A percentile compares a stretch with the other conserved stretches of the same genome.
Evolutionary conservation across 331 rosid species (phyloP).

Genomic region (Pyrus hybrid): DNA sequence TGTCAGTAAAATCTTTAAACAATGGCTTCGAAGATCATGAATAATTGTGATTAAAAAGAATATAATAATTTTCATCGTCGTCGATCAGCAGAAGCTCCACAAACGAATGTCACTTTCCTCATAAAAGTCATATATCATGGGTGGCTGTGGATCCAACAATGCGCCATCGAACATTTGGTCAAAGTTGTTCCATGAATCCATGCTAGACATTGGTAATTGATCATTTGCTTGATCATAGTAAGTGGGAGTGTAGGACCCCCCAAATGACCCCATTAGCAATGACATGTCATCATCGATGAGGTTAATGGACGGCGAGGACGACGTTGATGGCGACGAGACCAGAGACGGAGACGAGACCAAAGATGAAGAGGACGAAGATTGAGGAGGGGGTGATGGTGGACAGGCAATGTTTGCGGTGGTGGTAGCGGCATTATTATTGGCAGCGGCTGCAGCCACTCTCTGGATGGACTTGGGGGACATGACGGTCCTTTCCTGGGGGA

Average conservation of each 20-base stretch:
- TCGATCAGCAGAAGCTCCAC: slow-evolving; percentile 79
- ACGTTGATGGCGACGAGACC: slow-evolving; percentile 46
- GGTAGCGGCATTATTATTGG: slow-evolving; percentile 24
- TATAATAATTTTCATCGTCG: neutral
- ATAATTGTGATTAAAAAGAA: slow-evolving; percentile 22
- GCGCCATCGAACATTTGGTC: slow-evolving; percentile 61
- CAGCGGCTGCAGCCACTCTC: slow-evolving; percentile 87
- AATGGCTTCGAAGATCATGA: slow-evolving; percentile 23
- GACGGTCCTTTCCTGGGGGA: slow-evolving; percentile 30
- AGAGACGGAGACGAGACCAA: slow-evolving; percentile 41
- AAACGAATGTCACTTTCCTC: slow-evolving; percentile 75
- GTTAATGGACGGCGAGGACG: slow-evolving; percentile 36
- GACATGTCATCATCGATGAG: slow-evolving; percentile 45
- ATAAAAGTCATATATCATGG: slow-evolving; percentile 43
- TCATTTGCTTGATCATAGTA: slow-evolving; percentile 5
- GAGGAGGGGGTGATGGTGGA: slow-evolving; percentile 22
- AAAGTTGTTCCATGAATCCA: slow-evolving; percentile 56
- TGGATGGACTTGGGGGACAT: slow-evolving; percentile 90
- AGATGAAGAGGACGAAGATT: slow-evolving; percentile 48
- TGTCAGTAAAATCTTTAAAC: slow-evolving; percentile 46
- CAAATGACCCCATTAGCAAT: slow-evolving; percentile 19
- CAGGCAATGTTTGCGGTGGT: neutral
- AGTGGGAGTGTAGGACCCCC: slow-evolving; percentile 12
- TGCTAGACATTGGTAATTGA: slow-evolving; percentile 31
- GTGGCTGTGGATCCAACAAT: slow-evolving; percentile 42